phyloP scores from a whole-genome alignment of 345 rosid genomes.

The Gossypium rotundifolium region DNA sequence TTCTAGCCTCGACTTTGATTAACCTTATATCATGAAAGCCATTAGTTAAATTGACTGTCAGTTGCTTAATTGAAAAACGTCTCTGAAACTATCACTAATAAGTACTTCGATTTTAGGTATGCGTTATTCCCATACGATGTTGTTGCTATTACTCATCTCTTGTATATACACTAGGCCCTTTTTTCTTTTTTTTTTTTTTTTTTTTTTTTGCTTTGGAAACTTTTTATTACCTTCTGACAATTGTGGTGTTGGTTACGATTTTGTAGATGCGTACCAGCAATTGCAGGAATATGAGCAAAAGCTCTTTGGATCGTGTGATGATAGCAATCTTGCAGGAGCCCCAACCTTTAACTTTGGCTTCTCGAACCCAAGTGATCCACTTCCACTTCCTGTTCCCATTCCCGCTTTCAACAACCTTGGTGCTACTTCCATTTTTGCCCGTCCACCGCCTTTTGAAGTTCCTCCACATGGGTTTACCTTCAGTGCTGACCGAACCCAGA shows the following conservation, averaged over 20 bases:
- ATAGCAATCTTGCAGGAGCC: constrained; percentile 26
- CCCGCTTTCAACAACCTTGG: constrained; percentile 42
- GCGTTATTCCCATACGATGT: too few species aligned
- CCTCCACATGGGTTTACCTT: constrained; percentile 64
- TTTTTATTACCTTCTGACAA: background rate
- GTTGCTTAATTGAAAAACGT: background rate
- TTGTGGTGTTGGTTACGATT: constrained; percentile 3
- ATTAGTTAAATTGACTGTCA: background rate
- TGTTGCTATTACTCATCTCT: background rate
- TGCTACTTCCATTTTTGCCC: constrained; percentile 52
- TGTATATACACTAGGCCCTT: background rate
- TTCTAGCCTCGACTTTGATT: background rate
- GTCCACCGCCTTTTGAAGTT: constrained; percentile 26
- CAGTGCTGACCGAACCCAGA: constrained; percentile 45
- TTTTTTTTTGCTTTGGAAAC: background rate
- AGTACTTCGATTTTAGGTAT: background rate
- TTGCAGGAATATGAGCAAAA: constrained; percentile 52
- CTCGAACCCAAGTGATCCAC: constrained; percentile 40
- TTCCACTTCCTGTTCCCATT: constrained; percentile 34
- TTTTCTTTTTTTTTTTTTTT: background rate
- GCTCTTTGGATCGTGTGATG: constrained; percentile 33
- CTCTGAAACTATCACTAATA: background rate
- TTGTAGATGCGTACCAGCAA: constrained; percentile 51
- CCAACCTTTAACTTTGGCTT: constrained; percentile 66
- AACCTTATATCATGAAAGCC: background rate